A percentile compares a stretch with the other conserved stretches of the same genome.
These are phyloP conservation scores for Fomitopsis pulvina DNA, from an alignment of 768 basidiomycete genomes.

Conservation along the genomic window DNA sequence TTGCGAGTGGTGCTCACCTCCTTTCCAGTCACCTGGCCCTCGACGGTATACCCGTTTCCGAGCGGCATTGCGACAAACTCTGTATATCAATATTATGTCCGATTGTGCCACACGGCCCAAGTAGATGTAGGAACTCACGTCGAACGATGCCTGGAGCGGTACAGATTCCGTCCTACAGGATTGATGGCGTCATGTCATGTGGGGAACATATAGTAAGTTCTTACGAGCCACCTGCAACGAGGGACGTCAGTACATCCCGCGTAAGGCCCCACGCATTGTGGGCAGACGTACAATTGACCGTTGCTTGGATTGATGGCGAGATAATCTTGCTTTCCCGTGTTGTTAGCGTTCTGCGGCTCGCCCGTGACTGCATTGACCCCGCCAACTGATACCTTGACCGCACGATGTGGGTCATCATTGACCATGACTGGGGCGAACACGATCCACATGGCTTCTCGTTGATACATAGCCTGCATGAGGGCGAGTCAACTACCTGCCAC, in stretches of 20 bases:
- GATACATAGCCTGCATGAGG: slow-evolving; percentile 18
- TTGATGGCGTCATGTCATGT: neutral
- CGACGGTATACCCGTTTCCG: slow-evolving; percentile 18
- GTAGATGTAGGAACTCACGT: slow-evolving; percentile 12
- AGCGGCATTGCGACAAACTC: slow-evolving; percentile 24
- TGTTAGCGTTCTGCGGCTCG: slow-evolving; percentile 8
- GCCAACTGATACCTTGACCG: slow-evolving; percentile 25
- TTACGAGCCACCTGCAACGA: slow-evolving; percentile 5
- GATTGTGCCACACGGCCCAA: neutral
- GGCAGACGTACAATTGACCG: slow-evolving; percentile 12
- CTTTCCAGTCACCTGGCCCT: slow-evolving; percentile 17
- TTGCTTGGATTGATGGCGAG: slow-evolving; percentile 7
- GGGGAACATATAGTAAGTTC: neutral
- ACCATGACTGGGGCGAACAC: slow-evolving; percentile 9
- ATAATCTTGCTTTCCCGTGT: slow-evolving; percentile 21
- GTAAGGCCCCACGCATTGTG: no score
- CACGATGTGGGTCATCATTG: neutral
- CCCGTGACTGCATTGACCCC: slow-evolving; percentile 25
- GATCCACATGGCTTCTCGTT: slow-evolving; percentile 27
- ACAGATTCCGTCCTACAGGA: slow-evolving; percentile 20
- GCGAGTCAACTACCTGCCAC: neutral
- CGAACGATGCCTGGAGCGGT: slow-evolving; percentile 18
- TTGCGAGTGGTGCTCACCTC: slow-evolving; percentile 9
- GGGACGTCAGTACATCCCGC: no score
- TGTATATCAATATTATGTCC: neutral